A percentile compares a stretch with the other conserved stretches of the same genome.
Conservation (phyloP, 2,329 filamentous ascomycete species). For the Ceratocystis cacaofunesta region DNA sequence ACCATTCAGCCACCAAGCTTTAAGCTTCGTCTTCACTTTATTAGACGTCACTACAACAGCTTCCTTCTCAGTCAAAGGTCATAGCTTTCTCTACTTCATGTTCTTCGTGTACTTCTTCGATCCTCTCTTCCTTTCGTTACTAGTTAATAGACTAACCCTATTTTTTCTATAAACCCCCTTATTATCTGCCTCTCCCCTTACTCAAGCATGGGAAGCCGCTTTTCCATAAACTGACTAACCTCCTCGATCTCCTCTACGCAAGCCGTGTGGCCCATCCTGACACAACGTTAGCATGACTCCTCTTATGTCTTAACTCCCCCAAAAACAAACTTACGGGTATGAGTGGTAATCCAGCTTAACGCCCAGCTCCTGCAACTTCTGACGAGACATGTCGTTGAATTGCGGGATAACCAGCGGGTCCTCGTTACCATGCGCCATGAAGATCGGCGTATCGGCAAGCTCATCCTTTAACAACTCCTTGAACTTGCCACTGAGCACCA, state of each 20-base stretch:
- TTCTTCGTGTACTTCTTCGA: background rate
- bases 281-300: background rate
- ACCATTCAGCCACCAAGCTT: background rate
- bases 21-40: background rate
- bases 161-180: background rate
- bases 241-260: conserved; percentile 68
- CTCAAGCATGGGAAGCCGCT: conserved; percentile 29
- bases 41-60: background rate
- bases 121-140: background rate
- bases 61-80: background rate
- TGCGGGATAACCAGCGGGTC: conserved; percentile 59
- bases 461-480: conserved; percentile 27
- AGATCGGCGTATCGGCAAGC: conserved; percentile 59
- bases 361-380: conserved; percentile 52
- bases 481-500: conserved; percentile 46
- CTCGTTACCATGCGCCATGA: conserved; percentile 73
- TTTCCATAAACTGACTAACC: conserved; percentile 46
- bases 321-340: conserved; percentile 45
- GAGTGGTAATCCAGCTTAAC: conserved; percentile 61
- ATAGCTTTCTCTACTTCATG: background rate
- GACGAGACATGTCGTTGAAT: conserved; percentile 53
- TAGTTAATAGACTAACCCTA: background rate
- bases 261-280: conserved; percentile 60
- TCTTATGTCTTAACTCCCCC: background rate
- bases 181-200: background rate